Base-by-base conservation (phyloP, 805 yeast species). In the Myxozyma vanderwaltii region DNA sequence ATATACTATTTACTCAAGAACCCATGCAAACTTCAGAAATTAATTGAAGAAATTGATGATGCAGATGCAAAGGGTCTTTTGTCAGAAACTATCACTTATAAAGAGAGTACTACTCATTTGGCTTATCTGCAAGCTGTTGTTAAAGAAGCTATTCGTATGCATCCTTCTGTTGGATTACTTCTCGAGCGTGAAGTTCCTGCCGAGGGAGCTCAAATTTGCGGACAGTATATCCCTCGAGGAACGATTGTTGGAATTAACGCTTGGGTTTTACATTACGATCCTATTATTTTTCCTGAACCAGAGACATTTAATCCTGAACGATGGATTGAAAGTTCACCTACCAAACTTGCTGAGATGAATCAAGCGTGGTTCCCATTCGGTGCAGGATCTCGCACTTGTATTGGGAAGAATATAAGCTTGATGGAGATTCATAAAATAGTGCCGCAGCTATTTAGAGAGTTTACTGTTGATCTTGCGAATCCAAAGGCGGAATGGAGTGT, bases 301-400 rank as follows among this genome's bases (percentile, higher is more conserved):
- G 78, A 79, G 21, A 49, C 45, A 12, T 85, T 82, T 69, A 67
- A 72, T n/a, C 89, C 89, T 1, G 84, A 81, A 54, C 74, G 91
- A 61, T 86, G 92, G 92, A 70, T 72, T 33, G 40, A 47, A 15
- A 33, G 58, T 26, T 69, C 67, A 1, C 66, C 68, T 38, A 70
- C 67, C 2, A 70, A 67, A 1, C 66, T 80, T 33, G 76, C 72
- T 51, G 56, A 53, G 6, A 85, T 84, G 82, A 76, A 78, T 56
- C 78, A 75, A 54, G 76, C 77, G 64, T 80, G 85, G 78, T 80
- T 86, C 79, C 84, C 87, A 0, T 86, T 86, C 74, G 91, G 92
- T 0, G 81, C 83, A 43, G 92, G 92, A 2, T 77, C 84, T 19
- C 74, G 91, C 63, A 85, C 86, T 90, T 86, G 92, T 68, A 74